Conservation (phyloP, 192 early-diverging fungal genomes). For the Coemansia sp. region DNA sequence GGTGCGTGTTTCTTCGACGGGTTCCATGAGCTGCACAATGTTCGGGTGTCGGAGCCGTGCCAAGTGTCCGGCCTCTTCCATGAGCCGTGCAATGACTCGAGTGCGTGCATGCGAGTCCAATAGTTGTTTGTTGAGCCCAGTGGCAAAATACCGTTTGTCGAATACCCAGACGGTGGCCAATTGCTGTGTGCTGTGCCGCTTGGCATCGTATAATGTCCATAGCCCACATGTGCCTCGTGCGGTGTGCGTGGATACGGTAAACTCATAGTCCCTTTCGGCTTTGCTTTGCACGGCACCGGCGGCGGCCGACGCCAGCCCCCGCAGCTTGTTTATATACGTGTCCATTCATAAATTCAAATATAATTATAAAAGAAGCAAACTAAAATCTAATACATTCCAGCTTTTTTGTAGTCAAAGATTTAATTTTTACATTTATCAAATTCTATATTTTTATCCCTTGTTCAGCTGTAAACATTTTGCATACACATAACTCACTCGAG, state of each 20-base stretch:
- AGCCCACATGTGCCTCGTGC: conserved; percentile 54
- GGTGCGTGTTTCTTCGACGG: conserved; percentile 65
- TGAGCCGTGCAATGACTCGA: conserved; percentile 60
- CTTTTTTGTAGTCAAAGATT: no score
- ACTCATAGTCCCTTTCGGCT: conserved; percentile 43
- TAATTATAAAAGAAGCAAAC: no score
- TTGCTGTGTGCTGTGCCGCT: conserved; percentile 57
- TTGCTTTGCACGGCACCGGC: conserved; percentile 42
- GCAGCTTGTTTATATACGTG: conserved; percentile 45
- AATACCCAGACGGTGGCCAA: conserved; percentile 72
- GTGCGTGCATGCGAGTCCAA: conserved; percentile 36
- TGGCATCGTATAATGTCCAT: conserved; percentile 69
- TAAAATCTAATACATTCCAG: no score
- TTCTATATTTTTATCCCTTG: no score
- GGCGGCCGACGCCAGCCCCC: conserved; percentile 48
- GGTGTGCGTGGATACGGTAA: conserved; percentile 4
- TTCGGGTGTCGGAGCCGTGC: conserved; percentile 76
- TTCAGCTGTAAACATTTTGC: no score
- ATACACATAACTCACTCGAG: no score
- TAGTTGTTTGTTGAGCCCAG: conserved; percentile 54
- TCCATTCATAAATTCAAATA: conserved; percentile 25
- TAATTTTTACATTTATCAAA: no score
- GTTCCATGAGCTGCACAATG: conserved; percentile 73
- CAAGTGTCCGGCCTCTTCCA: conserved; percentile 66
- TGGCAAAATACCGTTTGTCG: conserved; percentile 65